phyloP scores from a whole-genome alignment of 1,284 basidiomycete species.

The Boletus sp. region DNA sequence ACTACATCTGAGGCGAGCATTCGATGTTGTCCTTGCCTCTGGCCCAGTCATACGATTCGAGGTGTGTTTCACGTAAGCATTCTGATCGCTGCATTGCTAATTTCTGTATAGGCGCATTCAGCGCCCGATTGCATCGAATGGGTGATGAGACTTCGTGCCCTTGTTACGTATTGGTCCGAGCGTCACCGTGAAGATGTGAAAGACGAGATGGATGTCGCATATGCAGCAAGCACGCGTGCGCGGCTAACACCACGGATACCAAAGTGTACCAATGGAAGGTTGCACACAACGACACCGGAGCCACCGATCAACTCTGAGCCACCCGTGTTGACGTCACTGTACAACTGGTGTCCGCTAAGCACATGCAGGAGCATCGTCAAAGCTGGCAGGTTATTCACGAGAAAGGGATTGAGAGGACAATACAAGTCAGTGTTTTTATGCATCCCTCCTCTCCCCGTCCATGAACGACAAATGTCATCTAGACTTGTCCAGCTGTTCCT shows the following conservation, averaged over 20 bases:
- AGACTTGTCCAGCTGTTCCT: conserved; percentile 75
- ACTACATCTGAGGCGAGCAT: conserved; percentile 67
- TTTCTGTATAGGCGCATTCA: conserved; percentile 57
- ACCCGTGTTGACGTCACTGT: conserved; percentile 63
- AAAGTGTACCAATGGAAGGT: conserved; percentile 42
- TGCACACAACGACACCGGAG: conserved; percentile 50
- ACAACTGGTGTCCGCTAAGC: conserved; percentile 81
- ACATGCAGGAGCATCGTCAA: conserved; percentile 74
- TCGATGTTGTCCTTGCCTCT: conserved; percentile 74
- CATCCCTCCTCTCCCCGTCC: neutral
- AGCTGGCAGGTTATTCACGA: conserved; percentile 70
- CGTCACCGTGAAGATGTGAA: conserved; percentile 71
- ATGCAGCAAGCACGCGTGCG: conserved; percentile 52
- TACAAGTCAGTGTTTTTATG: conserved; percentile 59
- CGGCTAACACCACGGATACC: conserved; percentile 58
- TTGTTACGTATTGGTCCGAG: conserved; percentile 77
- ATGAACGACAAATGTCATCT: neutral
- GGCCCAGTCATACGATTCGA: conserved; percentile 78
- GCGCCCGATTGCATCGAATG: conserved; percentile 72
- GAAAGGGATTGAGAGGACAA: conserved; percentile 66
- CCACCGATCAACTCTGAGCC: conserved; percentile 55
- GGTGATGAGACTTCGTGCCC: conserved; percentile 70
- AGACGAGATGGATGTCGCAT: conserved; percentile 78
- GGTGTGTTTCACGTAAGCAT: conserved; percentile 44
- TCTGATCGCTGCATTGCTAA: conserved; percentile 11